Evolutionary conservation across 208 protist species (phyloP), one percentile per base, ranked within the genome.

Genomic region (Leishmania martiniquensis): DNA sequence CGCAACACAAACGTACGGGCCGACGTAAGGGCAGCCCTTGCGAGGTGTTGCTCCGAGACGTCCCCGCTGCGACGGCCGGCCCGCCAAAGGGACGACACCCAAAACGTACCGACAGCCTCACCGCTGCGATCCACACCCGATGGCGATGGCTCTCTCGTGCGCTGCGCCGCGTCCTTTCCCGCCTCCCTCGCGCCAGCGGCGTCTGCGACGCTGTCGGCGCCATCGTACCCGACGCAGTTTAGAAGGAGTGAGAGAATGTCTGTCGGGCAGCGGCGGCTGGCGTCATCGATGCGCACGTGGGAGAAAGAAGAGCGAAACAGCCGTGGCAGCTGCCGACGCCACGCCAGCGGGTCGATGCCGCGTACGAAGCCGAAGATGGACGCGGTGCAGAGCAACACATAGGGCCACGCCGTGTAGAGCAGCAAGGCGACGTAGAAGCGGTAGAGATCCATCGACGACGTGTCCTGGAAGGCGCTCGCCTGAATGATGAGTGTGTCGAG

Each of bases 221-320:
- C 77, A 66, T 89, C 80, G 78, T 93, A 95, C 22, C 89, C 91
- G 54, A 95, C 77, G 55, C 94, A 96, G 66, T 91, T 85, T 54
- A 97, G 70, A 29, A 97, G 42, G 45, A 96, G 80, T 0, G 92
- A 94, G 65, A 97, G 87, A 22, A 97, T 84, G 74, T 97, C 94
- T 37, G 91, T 97, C 12, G 93, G 89, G 67, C 83, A 84, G 34
- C 69, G 78, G 2, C 75, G 67, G 37, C 66, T 70, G 2, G 77
- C 75, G 55, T 80, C 77, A 7, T 82, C 85, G 52, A 89, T 85
- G 47, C 87, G 81, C 55, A 95, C 82, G 69, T 96, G 92, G 3
- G 91, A 94, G 68, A 97, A 96, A 34, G 92, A 92, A 25, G 90
- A 83, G 57, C 91, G 91, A 72, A 97, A 95, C 25, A 95, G 83